Evolutionary conservation across 176 grass and related monocot species (phyloP), one percentile per base, ranked within the genome.

Genomic region (Alopecurus myosuroides): DNA sequence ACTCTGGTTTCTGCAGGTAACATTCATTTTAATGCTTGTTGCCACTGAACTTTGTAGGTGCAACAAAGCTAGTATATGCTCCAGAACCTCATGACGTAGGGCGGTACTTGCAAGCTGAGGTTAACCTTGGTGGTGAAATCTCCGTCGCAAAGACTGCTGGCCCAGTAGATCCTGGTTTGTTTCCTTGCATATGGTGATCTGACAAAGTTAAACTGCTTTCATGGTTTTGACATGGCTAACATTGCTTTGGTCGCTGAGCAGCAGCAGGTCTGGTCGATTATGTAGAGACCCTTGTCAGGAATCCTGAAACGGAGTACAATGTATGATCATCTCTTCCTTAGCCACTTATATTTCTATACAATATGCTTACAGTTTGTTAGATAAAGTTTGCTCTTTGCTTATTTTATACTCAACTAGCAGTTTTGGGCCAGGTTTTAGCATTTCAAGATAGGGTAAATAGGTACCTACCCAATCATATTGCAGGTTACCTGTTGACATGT

Each of bases 71-170:
- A 57, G 74, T 78, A 53, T 97, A 97, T 78, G 89, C 91, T 85
- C 91, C 91, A 76, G 94, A 94, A 52, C 94, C 94, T 76, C 88
- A 87, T 76, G 94, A 97, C 9, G 91, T 97, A 68, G 84, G 94
- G 50, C 84, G 91, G 22, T 87, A 88, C 68, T 57, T 91, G 80
- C 87, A 88, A 88, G 94, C 82, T 56, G 94, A 97, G 76, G 81
- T 94, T 49, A 85, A 81, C 70, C 84, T 60, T 14, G 51, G 78
- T 49, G 85, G 85, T 77, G 62, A 87, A 84, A 87, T 74, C 11
- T 80, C 49, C 9, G 41, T 71, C 3, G 58, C 83, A 42, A 88
- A 82, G 75, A 91, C 91, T 23, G 51, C 81, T 77, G 84, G 84
- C 22, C 88, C 81, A 61, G 40, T 96, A 74, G 88, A 96, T 60